Evolutionary conservation across 768 basidiomycete genomes (phyloP), one percentile per base, ranked within the genome.

Genomic region (Paxillus ammoniavirescens): DNA sequence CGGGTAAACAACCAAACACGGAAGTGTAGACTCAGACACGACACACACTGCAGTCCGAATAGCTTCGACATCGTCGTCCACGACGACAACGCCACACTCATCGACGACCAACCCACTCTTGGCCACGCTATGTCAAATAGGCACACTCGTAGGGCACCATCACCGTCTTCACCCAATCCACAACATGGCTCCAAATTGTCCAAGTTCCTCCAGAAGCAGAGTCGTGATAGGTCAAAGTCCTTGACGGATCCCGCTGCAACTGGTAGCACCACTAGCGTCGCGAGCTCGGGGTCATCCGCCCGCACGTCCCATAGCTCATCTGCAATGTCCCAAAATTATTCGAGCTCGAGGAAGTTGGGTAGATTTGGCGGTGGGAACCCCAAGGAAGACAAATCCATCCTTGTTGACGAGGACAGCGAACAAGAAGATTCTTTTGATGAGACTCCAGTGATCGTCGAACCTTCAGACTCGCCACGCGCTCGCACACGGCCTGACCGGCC

Each of bases 371-470:
- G 68, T 15, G 55, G 61, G 45, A 57, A 53, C 40, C 36, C 37
- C 42, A 52, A 53, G 50, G 64, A 61, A 42, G 65, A 75, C 40
- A 63, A 57, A 50, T 42, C 46, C 42, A 47, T 35, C 36, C 53
- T 43, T 36, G 42, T 47, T 28, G 64, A 69, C 50, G 55, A 51
- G 40, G 70, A 64, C 54, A 73, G 64, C 61, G 78, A 72, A 57
- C 63, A 49, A 54, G 67, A 65, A 45, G 64, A 66, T 28, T 58
- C 61, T 42, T 56, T 65, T 33, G 79, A 80, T 52, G 83, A 87
- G 47, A 72, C 82, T 2, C 86, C 85, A 13, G 80, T 86, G 44
- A 86, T 89, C 58, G 73, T 89, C 52, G 87, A 89, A 64, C 82
- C 83, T n/a, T 65, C 76, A 38, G 67, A 72, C 50, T 76, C 77